A percentile compares a stretch with the other conserved stretches of the same genome.
phyloP scores from a whole-genome alignment of 1,284 basidiomycete species.

The Cronartium ribicola region DNA sequence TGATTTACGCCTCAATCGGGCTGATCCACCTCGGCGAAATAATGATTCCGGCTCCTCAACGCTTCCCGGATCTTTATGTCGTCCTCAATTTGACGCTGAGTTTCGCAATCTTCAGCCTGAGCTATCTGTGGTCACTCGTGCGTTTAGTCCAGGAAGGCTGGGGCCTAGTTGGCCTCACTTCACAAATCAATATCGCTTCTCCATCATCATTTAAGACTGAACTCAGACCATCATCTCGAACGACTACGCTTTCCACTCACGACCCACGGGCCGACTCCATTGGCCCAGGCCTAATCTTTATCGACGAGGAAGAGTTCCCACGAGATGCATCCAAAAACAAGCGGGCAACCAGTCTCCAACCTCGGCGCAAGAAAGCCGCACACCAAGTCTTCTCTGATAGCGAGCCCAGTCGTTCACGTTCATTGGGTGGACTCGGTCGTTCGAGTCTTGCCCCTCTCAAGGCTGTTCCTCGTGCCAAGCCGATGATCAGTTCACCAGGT shows the following conservation, averaged over 20 bases:
- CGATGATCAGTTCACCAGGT: constrained; percentile 23
- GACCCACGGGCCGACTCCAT: not conserved
- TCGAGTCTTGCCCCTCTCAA: not conserved
- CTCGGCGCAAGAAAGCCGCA: not conserved
- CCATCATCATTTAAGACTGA: constrained; percentile 1
- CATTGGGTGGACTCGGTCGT: not conserved
- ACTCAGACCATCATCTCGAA: not conserved
- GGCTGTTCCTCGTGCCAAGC: not conserved
- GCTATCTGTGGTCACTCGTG: constrained; percentile 53
- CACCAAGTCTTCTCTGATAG: not conserved
- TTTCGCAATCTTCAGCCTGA: constrained; percentile 69
- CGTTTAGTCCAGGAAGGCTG: constrained; percentile 50
- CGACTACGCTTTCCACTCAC: not conserved
- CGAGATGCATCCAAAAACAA: not conserved
- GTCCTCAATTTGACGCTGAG: constrained; percentile 80
- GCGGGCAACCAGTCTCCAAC: constrained; percentile 24
- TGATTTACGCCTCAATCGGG: constrained; percentile 60
- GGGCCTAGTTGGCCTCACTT: constrained; percentile 31
- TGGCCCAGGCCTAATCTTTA: not conserved
- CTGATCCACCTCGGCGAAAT: constrained; percentile 65
- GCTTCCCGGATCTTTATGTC: constrained; percentile 78
- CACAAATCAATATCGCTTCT: not conserved
- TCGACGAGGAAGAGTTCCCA: not conserved
- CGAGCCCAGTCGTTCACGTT: not conserved
- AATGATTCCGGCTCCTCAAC: constrained; percentile 61